These are phyloP conservation scores for Waltergamsia citrina DNA, from an alignment of 2,329 filamentous ascomycete species.

Conservation along the genomic window DNA sequence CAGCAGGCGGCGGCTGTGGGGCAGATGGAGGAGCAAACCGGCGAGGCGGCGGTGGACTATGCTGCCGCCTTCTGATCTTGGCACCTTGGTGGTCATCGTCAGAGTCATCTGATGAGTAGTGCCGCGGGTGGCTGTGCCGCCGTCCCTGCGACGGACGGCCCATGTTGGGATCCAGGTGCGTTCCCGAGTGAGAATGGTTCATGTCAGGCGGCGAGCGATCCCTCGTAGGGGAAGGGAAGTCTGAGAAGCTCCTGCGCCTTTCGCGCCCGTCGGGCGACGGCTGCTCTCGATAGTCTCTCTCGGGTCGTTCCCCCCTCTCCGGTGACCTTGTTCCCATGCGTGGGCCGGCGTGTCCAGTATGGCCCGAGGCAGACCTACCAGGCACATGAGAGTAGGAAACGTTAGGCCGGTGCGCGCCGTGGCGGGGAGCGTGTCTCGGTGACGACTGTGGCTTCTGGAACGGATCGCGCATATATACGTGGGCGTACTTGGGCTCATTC, in stretches of 20 bases:
- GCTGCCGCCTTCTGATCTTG: conserved; percentile 12
- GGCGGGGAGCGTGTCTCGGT: conserved; percentile 14
- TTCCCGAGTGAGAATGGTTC: conserved; percentile 9
- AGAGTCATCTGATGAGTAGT: conserved; percentile 29
- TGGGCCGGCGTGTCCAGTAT: conserved; percentile 13
- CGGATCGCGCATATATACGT: conserved; percentile 16
- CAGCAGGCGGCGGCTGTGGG: conserved; percentile 16
- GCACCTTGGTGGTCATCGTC: conserved; percentile 21
- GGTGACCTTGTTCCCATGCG: conserved; percentile 22
- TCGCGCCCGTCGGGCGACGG: conserved; percentile 19
- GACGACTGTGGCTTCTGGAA: background rate
- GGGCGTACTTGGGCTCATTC: conserved; percentile 25
- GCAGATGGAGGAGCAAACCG: conserved; percentile 19
- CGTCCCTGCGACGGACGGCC: conserved; percentile 21
- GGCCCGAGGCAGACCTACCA: conserved; percentile 5
- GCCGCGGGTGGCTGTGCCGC: conserved; percentile 40
- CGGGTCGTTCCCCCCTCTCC: conserved; percentile 23
- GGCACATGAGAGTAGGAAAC: conserved; percentile 30
- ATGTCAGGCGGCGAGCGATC: conserved; percentile 14
- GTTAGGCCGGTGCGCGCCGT: no score
- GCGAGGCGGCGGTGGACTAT: conserved; percentile 16
- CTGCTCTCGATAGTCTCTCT: no score
- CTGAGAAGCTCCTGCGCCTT: conserved; percentile 41
- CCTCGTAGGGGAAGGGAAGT: conserved; percentile 30
- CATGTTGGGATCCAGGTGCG: conserved; percentile 23